phyloP scores from a whole-genome alignment of 768 basidiomycete genomes.

The Austroboletus festivus region DNA sequence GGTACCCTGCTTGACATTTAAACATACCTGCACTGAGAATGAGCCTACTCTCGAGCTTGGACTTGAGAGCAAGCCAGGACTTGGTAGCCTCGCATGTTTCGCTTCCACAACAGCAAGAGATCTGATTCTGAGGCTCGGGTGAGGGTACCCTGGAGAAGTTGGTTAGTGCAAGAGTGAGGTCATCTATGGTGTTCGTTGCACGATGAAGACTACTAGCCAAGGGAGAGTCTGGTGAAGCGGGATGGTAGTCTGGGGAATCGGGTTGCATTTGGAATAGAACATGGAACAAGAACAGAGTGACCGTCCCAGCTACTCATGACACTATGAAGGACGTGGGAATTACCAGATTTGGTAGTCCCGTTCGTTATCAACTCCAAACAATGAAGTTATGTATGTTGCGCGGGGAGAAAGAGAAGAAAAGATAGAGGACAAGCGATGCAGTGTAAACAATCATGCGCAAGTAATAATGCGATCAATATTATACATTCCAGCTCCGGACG shows the following conservation, averaged over 20 bases:
- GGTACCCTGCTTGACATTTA: not conserved
- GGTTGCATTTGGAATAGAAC: slow-evolving; percentile 23
- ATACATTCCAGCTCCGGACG: slow-evolving; percentile 14
- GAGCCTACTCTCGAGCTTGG: slow-evolving; percentile 71
- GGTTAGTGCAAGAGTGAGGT: slow-evolving; percentile 69
- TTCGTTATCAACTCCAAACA: not conserved
- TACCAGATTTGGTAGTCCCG: slow-evolving; percentile 9
- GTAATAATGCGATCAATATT: slow-evolving; percentile 11
- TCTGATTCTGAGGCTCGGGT: slow-evolving; percentile 56
- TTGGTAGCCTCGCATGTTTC: slow-evolving; percentile 64
- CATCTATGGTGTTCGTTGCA: slow-evolving; percentile 67
- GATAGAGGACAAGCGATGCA: slow-evolving; percentile 2
- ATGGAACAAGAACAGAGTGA: not conserved
- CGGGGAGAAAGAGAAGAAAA: not conserved
- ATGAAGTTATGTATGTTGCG: no score
- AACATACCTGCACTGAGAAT: slow-evolving; percentile 82
- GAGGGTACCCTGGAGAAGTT: slow-evolving; percentile 72
- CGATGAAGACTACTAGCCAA: slow-evolving; percentile 48
- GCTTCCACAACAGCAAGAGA: slow-evolving; percentile 63
- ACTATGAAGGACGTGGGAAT: slow-evolving; percentile 18
- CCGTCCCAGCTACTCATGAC: not conserved
- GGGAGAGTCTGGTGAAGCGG: slow-evolving; percentile 50
- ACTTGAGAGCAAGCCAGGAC: slow-evolving; percentile 62
- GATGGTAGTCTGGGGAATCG: slow-evolving; percentile 28
- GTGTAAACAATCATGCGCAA: not conserved